Base-by-base conservation (phyloP, 1,139 yeast genomes). In the Blastobotrys niveus region DNA sequence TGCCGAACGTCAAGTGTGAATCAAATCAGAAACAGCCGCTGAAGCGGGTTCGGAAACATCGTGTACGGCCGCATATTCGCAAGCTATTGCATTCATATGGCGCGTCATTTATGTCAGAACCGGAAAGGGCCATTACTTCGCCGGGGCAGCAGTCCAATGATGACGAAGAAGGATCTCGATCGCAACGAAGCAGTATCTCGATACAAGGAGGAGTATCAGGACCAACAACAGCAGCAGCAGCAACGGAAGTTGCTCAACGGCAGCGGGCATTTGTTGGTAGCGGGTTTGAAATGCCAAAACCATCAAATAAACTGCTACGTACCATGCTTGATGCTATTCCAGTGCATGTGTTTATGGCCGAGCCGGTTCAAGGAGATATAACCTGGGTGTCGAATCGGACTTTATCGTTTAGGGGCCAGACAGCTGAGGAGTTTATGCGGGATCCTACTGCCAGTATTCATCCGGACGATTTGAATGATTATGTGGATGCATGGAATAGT, bases 281-380 rank as follows among this genome's bases (percentile, higher is more conserved):
- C 20, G 45, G 38, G 4, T 48, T 46, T 39, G 49, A 46, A 18
- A 38, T 49, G 48, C 41, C 49, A 3, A 49, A 44, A 18, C 60
- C 61, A 2, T 56, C 60, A 7, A 56, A 57, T 44, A 41, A 52
- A 18, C 50, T 64, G 10, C 48, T 63, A 45, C 47, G 61, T 9
- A 61, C 64, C 8, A 61, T 64, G 21, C 58, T 63, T 30, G 67
- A 63, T 45, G 64, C 66, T 2, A 61, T 63, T 26, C 67, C 67
- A 0, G 62, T 61, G n/a, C 66, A 63, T 43, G 61, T 64, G 9
- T 59, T 53, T 40, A 61, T 63, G 15, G 62, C 63, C 1, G 64
- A 60, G 35, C 66, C 67, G 3, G 46, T 48, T 7, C 54, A 55
- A 5, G 67, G 66, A 3, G 53, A 56, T 6, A 52, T 63, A 10